Conservation (phyloP, 371 early-diverging fungal species). For the Parasitella parasitica region DNA sequence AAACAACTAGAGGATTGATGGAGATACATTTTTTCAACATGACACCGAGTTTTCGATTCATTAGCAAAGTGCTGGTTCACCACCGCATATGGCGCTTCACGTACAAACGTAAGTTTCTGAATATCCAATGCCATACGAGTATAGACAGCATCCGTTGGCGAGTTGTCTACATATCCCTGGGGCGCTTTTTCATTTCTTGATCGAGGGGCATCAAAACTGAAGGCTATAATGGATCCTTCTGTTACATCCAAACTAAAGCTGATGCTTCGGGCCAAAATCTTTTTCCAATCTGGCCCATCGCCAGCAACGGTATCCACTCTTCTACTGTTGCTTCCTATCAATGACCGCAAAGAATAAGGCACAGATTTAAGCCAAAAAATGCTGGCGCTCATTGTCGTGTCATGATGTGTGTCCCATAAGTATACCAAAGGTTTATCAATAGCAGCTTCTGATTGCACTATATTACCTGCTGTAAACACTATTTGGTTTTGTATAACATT, state of each 20-base stretch:
- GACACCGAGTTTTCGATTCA: constrained; percentile 4
- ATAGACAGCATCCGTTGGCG: background rate
- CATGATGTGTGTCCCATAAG: background rate
- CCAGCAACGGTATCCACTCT: background rate
- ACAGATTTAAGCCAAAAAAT: constrained; percentile 5
- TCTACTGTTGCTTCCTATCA: background rate
- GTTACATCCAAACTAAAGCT: constrained; percentile 15
- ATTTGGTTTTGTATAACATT: background rate
- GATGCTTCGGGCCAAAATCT: background rate
- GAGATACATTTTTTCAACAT: constrained; percentile 6
- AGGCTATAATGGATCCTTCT: background rate
- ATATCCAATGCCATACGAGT: background rate
- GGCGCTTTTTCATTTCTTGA: background rate
- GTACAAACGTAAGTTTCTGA: constrained; percentile 6
- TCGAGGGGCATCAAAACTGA: background rate
- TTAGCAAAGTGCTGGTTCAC: background rate
- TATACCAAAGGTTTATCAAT: constrained; percentile 13
- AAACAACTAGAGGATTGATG: constrained; percentile 4
- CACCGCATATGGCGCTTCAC: background rate
- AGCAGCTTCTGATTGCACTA: constrained; percentile 5
- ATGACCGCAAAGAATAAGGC: background rate
- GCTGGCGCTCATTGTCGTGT: background rate
- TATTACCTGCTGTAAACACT: background rate
- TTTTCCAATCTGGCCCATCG: background rate
- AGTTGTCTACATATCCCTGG: constrained; percentile 11